These are phyloP conservation scores for Arabidopsis thaliana DNA, from an alignment of 345 rosid genomes.

Conservation along the genomic window TAIR10.1 NC_003071.7:15592001-15592500, in stretches of 20 bases:
- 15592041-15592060: constrained; percentile 22
- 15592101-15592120: constrained; percentile 28
- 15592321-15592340: too few species aligned
- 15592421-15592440: background rate
- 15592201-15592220: constrained; percentile 33
- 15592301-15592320: too few species aligned
- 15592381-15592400: background rate
- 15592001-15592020: constrained; percentile 37
- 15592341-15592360: background rate
- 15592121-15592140: constrained; percentile 25
- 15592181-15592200: constrained; percentile 40
- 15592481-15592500: background rate
- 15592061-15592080: constrained; percentile 25
- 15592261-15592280: background rate
- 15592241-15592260: constrained; percentile 30
- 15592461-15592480: constrained; percentile 15
- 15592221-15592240: constrained; percentile 30
- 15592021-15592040: constrained; percentile 70
- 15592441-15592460: background rate
- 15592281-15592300: background rate
- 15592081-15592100: constrained; percentile 22
- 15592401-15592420: background rate
- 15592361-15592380: background rate
- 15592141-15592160: constrained; percentile 32
- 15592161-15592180: constrained; percentile 31